Base-by-base conservation (phyloP, 2,329 filamentous ascomycete genomes). In the Phialophora chinensis region DNA sequence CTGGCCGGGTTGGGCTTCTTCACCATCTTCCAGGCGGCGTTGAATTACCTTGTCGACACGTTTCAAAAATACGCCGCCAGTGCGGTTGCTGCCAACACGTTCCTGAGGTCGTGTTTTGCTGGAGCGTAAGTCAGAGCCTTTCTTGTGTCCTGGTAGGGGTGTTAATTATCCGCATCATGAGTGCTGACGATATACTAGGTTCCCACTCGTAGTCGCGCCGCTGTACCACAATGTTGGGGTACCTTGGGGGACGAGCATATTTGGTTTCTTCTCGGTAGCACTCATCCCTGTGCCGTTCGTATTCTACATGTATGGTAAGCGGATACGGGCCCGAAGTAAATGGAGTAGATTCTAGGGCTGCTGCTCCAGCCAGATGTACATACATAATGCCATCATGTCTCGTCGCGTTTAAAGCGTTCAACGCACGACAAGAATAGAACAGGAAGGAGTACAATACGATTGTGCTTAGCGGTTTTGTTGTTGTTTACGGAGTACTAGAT, bases 241-340 rank as follows among this genome's bases (percentile, higher is more conserved):
- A 11, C 79, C 82, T 59, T 84, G 82, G 81, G 81, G 80, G 5
- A 79, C 79, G 5, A 79, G 75, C 35, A 74, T 84, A 20, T 81
- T 80, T 1, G 82, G 76, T 0, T 83, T 84, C 69, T 69, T 84
- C 59, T 79, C 81, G 0, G 68, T 82, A 5, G 76, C 76, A 4
- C 79, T 80, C 47, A 76, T 82, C 14, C 80, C 80, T 1, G 79
- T 82, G 61, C 80, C 80, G 4, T 80, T 81, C 71, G 70, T 82
- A 23, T 78, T 82, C 60, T 80, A 80, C 72, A 77, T 76, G 61
- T 80, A 79, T 69, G 80, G 79, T n/a, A 68, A 75, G 14, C 59
- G 71, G 6, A 78, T 82, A 56, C 76, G 80, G 29, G 74, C 72
- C 31, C 73, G 75, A 60, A 80, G 78, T 74, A 79, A 80, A 69